Percentiles rank a stretch among this genome's conserved stretches.
Conservation (phyloP, 2,329 filamentous ascomycete genomes). For the Cladobotryum mycophilum region DNA sequence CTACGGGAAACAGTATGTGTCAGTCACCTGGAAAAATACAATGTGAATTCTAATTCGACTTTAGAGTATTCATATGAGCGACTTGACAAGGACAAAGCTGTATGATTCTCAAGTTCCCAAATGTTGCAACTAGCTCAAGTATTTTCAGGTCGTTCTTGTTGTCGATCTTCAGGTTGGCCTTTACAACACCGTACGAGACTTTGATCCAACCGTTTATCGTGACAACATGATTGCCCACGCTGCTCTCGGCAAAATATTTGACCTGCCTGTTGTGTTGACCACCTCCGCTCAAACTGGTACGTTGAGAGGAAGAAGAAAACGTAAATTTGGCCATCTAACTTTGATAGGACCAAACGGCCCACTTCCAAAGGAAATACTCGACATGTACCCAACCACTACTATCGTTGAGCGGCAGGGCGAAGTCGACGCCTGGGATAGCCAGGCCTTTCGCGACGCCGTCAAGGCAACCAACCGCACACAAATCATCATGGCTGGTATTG, state of each 20-base stretch:
- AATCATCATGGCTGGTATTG: constrained; percentile 65
- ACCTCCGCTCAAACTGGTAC: constrained; percentile 56
- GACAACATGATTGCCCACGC: constrained; percentile 64
- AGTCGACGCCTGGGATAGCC: constrained; percentile 72
- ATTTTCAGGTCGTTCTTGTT: constrained; percentile 26
- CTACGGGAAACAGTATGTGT: constrained; percentile 1
- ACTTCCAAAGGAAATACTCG: constrained; percentile 38
- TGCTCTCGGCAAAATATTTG: constrained; percentile 54
- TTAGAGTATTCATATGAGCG: constrained; percentile 6
- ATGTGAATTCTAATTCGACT: background rate
- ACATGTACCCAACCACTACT: constrained; percentile 59
- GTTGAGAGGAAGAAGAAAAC: constrained; percentile 1
- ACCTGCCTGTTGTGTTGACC: constrained; percentile 63
- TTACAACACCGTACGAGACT: constrained; percentile 53
- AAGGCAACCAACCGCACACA: constrained; percentile 60
- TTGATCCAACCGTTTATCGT: constrained; percentile 56
- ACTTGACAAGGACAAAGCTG: constrained; percentile 10
- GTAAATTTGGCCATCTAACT: background rate
- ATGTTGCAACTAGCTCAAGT: background rate
- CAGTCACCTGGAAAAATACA: background rate
- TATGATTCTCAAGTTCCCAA: background rate
- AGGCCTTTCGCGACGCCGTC: constrained; percentile 60
- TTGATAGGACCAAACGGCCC: constrained; percentile 61
- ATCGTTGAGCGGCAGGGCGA: constrained; percentile 64
- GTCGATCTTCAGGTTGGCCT: constrained; percentile 34